These are phyloP conservation scores for Diplotaxis tenuifolia DNA, from an alignment of 345 rosid genomes.

Conservation along the genomic window DNA sequence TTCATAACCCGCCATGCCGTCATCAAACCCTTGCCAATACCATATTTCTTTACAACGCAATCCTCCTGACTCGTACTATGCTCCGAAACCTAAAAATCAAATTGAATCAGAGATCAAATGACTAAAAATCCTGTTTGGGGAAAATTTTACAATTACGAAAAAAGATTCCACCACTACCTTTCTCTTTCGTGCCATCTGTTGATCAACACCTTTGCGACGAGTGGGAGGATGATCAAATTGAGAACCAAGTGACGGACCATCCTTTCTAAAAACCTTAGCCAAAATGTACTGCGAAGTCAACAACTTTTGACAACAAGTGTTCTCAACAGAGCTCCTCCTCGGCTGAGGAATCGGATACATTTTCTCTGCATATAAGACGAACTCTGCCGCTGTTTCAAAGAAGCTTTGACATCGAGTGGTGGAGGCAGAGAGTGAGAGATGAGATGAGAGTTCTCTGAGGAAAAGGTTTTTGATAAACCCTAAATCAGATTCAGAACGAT, in stretches of 20 bases:
- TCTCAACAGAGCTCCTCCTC: constrained; percentile 15
- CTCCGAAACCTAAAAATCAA: constrained; percentile 11
- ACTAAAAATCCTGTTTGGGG: neutral
- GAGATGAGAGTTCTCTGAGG: too few species aligned
- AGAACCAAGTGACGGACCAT: constrained; percentile 85
- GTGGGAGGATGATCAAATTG: constrained; percentile 64
- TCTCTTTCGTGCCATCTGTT: constrained; percentile 51
- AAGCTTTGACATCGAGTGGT: constrained; percentile 15
- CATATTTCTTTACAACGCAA: constrained; percentile 53
- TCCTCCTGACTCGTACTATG: constrained; percentile 19
- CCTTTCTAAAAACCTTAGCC: constrained; percentile 76
- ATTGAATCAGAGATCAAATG: constrained; percentile 13
- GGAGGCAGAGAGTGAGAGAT: too few species aligned
- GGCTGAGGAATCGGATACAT: neutral
- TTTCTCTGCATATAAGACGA: too few species aligned
- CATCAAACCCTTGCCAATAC: constrained; percentile 98
- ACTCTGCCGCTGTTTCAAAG: too few species aligned
- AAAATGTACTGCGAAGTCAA: constrained; percentile 58
- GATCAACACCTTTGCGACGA: too few species aligned
- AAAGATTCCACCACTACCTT: constrained; percentile 64
- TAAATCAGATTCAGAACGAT: too few species aligned
- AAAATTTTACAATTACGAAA: neutral
- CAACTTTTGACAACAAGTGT: constrained; percentile 47
- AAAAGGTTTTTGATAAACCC: too few species aligned
- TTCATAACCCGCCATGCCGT: constrained; percentile 76